These are phyloP conservation scores for Wilcoxina mikolae DNA, from an alignment of 495 filamentous ascomycete genomes.

Conservation along the genomic window DNA sequence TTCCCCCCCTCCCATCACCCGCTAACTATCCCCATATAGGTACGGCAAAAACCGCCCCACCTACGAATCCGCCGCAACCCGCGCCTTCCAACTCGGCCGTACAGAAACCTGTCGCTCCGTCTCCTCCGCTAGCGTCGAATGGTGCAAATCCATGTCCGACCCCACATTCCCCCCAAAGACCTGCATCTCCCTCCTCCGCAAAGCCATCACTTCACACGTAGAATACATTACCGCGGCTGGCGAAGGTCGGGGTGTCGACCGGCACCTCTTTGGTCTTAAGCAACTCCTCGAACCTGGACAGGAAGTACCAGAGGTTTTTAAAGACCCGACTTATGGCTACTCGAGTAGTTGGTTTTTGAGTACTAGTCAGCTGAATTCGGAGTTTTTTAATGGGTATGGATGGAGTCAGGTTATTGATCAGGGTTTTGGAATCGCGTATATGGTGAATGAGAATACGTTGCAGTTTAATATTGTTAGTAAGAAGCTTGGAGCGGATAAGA, in stretches of 20 bases:
- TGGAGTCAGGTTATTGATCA: conserved; percentile 98
- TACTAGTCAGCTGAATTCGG: conserved; percentile 76
- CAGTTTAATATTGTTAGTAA: conserved; percentile 99
- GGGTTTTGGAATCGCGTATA: conserved; percentile 95
- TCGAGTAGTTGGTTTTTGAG: conserved; percentile 78
- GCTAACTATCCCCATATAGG: no score
- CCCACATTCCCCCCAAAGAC: conserved; percentile 37
- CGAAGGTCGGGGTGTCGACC: conserved; percentile 86
- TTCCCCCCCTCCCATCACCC: no score
- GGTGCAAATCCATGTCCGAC: conserved; percentile 74
- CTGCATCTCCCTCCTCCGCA: conserved; percentile 58
- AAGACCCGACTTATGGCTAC: conserved; percentile 76
- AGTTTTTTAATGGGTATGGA: conserved; percentile 98
- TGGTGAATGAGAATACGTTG: conserved; percentile 97
- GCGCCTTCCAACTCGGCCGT: conserved; percentile 88
- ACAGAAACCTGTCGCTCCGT: conserved; percentile 92
- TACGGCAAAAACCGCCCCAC: conserved; percentile 95
- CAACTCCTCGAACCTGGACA: conserved; percentile 71
- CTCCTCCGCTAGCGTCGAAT: conserved; percentile 81
- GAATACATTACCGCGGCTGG: conserved; percentile 80
- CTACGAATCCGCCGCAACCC: conserved; percentile 90
- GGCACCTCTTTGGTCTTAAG: conserved; percentile 94
- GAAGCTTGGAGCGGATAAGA: conserved; percentile 73
- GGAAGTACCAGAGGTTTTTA: conserved; percentile 64
- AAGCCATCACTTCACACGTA: conserved; percentile 65